phyloP scores from a whole-genome alignment of 2,329 filamentous ascomycete genomes.

The Metarhizium rileyi region DNA sequence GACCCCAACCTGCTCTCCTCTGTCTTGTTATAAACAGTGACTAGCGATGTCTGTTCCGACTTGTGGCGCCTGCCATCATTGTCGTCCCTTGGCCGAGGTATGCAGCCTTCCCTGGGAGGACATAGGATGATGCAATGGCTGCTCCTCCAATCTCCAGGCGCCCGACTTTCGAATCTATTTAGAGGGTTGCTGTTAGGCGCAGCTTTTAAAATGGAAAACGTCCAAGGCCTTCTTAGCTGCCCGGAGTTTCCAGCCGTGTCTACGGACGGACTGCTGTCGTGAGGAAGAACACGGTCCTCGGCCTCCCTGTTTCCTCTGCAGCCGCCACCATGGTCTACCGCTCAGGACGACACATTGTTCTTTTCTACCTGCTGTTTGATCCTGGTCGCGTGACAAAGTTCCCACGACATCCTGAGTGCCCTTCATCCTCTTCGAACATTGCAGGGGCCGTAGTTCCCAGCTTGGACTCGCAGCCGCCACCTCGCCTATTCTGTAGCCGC shows the following conservation, averaged over 20 bases:
- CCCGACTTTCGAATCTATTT: not conserved
- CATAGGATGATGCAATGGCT: not conserved
- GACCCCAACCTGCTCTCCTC: not conserved
- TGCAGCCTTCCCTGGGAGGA: not conserved
- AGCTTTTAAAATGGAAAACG: not conserved
- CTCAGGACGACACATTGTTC: not conserved
- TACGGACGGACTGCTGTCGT: not conserved
- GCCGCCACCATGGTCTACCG: not conserved
- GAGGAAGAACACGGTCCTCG: not conserved
- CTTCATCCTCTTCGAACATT: not conserved
- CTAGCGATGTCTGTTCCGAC: not conserved
- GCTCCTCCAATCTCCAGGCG: conserved; percentile 7
- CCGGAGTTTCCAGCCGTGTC: not conserved
- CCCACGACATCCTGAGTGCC: not conserved
- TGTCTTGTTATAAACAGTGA: not conserved
- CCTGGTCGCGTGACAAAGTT: not conserved
- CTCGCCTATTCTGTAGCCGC: conserved; percentile 10
- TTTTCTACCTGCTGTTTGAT: not conserved
- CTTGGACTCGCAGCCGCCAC: not conserved
- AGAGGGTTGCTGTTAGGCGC: not conserved
- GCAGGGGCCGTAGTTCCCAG: not conserved
- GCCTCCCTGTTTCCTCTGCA: not conserved
- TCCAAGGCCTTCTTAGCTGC: too few relatives aligned
- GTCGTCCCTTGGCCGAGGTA: not conserved
- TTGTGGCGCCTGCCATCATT: not conserved